A percentile compares a stretch with the other conserved stretches of the same genome.
These are phyloP conservation scores for Phylloporus sp. DNA, from an alignment of 768 basidiomycete species.

Conservation along the genomic window DNA sequence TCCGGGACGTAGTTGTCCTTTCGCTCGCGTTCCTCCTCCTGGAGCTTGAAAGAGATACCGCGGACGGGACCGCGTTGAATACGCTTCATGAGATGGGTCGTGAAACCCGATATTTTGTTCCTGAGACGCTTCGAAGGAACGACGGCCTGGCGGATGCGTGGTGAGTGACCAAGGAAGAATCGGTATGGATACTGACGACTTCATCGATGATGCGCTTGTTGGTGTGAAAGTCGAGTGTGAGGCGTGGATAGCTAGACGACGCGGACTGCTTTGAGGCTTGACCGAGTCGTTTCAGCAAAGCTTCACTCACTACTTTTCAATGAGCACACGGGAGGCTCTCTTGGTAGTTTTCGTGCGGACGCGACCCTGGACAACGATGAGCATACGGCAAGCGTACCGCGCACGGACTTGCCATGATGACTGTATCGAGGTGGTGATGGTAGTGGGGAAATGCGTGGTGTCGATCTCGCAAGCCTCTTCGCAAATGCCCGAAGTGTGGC, in stretches of 20 bases:
- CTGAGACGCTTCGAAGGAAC: conserved; percentile 98
- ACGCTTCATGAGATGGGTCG: conserved; percentile 99
- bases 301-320: conserved; percentile 91
- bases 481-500: conserved; percentile 24
- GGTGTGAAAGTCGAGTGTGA: conserved; percentile 99
- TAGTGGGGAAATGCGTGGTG: too few relatives aligned
- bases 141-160: conserved; percentile 50
- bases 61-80: conserved; percentile 98
- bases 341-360: conserved; percentile 99
- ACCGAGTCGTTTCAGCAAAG: background rate
- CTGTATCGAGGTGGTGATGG: conserved; percentile 23
- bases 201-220: conserved; percentile 99
- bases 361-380: conserved; percentile 64
- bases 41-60: conserved; percentile 99
- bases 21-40: conserved; percentile 98
- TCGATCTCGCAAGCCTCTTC: background rate
- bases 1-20: conserved; percentile 99
- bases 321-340: conserved; percentile 96
- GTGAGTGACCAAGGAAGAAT: background rate
- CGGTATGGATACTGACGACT: conserved; percentile 57
- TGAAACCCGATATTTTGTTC: conserved; percentile 99
- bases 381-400: conserved; percentile 8
- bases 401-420: conserved; percentile 46
- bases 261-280: background rate
- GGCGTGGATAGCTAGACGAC: conserved; percentile 81